Conservation (phyloP, 129 eudicot species). For the Artemisia tridentata region DNA sequence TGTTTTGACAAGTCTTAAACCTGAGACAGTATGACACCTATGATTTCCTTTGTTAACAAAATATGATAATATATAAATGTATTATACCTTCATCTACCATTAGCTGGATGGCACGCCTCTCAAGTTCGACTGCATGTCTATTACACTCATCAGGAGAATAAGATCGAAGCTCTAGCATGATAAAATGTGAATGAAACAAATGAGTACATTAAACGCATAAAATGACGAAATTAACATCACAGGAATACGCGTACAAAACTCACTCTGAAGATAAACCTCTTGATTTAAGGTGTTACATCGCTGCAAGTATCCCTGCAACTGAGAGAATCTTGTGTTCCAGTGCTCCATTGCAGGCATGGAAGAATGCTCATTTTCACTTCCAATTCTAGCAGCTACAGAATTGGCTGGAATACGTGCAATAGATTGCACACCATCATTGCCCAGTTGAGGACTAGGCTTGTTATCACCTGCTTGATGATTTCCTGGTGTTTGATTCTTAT, state of each 20-base stretch:
- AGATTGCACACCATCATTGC: conserved; percentile 15
- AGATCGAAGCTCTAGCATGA: conserved; percentile 34
- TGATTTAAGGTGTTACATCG: conserved; percentile 36
- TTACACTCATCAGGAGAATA: conserved; percentile 41
- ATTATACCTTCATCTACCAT: conserved; percentile 43
- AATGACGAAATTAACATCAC: neutral
- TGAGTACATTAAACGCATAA: neutral
- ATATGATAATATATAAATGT: neutral
- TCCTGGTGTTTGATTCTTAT: conserved; percentile 25
- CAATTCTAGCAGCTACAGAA: conserved; percentile 1
- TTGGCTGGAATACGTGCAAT: conserved; percentile 7
- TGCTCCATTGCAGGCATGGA: conserved; percentile 24
- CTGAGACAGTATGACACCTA: neutral
- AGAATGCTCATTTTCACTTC: conserved; percentile 6
- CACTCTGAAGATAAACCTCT: conserved; percentile 42
- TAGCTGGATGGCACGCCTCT: conserved; percentile 45
- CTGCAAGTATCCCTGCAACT: conserved; percentile 39
- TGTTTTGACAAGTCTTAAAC: neutral
- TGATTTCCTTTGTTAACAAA: neutral
- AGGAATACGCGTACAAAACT: conserved; percentile 14
- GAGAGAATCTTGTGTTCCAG: conserved; percentile 38
- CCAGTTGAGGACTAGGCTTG: conserved; percentile 20
- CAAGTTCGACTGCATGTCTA: conserved; percentile 41
- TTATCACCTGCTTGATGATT: conserved; percentile 22
- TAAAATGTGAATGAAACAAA: neutral